Evolutionary conservation across 148 eudicot genomes (phyloP).

Genomic region (Heliosperma pusillum): DNA sequence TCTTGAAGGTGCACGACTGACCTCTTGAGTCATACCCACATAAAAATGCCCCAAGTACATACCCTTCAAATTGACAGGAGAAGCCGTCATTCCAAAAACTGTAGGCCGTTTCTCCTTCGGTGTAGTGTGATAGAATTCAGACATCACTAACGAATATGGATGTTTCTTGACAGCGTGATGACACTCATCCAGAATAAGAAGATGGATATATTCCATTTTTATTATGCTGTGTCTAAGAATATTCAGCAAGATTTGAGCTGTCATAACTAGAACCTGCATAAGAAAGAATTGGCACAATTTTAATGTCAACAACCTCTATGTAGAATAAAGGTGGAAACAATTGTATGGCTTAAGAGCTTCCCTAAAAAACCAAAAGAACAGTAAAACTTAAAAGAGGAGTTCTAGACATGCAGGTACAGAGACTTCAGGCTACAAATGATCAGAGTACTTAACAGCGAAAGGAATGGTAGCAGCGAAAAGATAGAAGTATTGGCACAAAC

Average conservation of each 20-base stretch:
- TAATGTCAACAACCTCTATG: neutral
- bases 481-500: too few relatives aligned
- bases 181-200: slow-evolving; percentile 95
- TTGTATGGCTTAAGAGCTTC: neutral
- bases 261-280: slow-evolving; percentile 93
- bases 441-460: too few relatives aligned
- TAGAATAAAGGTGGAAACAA: neutral
- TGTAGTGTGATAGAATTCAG: slow-evolving; percentile 97
- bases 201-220: slow-evolving; percentile 88
- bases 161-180: slow-evolving; percentile 99
- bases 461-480: too few relatives aligned
- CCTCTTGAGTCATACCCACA: neutral
- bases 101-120: slow-evolving; percentile 90
- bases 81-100: slow-evolving; percentile 98
- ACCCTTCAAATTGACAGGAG: slow-evolving; percentile 99
- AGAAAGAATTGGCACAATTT: slow-evolving; percentile 4
- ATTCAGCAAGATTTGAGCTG: slow-evolving; percentile 94
- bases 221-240: slow-evolving; percentile 96
- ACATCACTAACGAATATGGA: slow-evolving; percentile 99
- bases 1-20: slow-evolving; percentile 1
- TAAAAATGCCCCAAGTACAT: slow-evolving; percentile 17
- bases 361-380: neutral
- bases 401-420: neutral
- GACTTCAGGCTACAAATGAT: neutral
- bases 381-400: too few relatives aligned